Evolutionary conservation across 345 rosid species (phyloP).

Genomic region (Populus simonii): DNA sequence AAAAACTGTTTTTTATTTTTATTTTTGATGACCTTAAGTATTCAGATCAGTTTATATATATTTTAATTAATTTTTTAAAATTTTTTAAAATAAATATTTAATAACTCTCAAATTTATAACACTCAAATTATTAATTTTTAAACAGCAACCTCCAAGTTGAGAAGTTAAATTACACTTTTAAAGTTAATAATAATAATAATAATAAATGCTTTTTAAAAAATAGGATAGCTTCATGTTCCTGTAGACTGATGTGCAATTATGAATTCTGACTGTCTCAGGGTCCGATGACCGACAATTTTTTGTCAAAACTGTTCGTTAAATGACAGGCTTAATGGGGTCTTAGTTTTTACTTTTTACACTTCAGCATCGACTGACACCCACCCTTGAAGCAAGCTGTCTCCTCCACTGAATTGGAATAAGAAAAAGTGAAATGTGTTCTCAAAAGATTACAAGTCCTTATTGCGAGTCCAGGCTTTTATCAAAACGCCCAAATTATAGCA

Average conservation of each 20-base stretch:
- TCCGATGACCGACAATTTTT: neutral
- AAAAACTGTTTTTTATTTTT: too few species aligned
- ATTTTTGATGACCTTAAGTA: rapidly evolving
- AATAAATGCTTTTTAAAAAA: too few species aligned
- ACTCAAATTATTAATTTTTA: too few species aligned
- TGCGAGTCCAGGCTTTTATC: neutral
- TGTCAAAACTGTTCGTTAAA: neutral
- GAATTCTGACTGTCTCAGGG: too few species aligned
- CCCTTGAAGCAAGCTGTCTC: neutral
- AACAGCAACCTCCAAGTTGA: too few species aligned
- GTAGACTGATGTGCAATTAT: neutral
- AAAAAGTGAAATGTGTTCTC: neutral
- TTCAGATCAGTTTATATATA: too few species aligned
- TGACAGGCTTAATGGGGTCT: neutral
- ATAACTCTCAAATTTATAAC: too few species aligned
- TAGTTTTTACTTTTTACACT: neutral
- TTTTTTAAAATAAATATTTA: too few species aligned
- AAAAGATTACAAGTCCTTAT: neutral
- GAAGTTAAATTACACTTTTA: too few species aligned
- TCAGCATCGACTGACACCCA: neutral
- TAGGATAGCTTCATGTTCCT: too few species aligned
- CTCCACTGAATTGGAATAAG: neutral
- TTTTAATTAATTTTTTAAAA: too few species aligned
- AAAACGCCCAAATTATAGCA: neutral
- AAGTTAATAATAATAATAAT: too few species aligned